Evolutionary conservation across 805 yeast genomes (phyloP).

Genomic region (Yarrowia osloensis): DNA sequence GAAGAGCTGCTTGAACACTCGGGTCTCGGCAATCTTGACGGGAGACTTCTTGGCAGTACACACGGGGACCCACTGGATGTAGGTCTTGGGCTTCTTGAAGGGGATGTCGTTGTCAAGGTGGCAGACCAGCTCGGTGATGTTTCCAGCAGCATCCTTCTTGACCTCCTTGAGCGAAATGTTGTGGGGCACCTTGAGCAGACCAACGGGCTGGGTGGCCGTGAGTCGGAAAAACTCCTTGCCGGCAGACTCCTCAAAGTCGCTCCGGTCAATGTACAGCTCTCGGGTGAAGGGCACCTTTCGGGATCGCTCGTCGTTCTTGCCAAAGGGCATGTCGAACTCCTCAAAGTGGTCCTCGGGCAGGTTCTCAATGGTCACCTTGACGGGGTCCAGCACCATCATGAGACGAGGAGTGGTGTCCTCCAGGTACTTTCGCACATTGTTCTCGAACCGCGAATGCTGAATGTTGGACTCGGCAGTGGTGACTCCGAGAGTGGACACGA

Average conservation of each 20-base stretch:
- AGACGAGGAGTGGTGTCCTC: constrained; percentile 92
- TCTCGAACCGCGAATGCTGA: constrained; percentile 86
- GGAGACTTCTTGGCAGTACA: constrained; percentile 63
- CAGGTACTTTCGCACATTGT: constrained; percentile 80
- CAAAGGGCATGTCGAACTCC: constrained; percentile 77
- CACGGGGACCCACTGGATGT: constrained; percentile 93
- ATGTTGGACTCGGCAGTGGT: constrained; percentile 91
- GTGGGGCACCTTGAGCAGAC: constrained; percentile 86
- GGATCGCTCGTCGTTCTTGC: constrained; percentile 72
- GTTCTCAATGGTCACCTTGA: constrained; percentile 80
- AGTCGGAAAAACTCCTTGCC: constrained; percentile 82
- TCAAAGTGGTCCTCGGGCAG: constrained; percentile 73
- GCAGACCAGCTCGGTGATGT: constrained; percentile 69
- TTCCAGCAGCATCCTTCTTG: constrained; percentile 63
- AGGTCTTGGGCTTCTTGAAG: constrained; percentile 86
- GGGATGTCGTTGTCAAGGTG: constrained; percentile 69
- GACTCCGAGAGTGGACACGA: constrained; percentile 93
- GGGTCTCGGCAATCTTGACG: constrained; percentile 67
- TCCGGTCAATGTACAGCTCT: constrained; percentile 77
- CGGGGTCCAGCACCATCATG: constrained; percentile 88
- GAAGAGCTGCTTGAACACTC: constrained; percentile 86
- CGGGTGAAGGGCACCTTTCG: constrained; percentile 76
- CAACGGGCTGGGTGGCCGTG: constrained; percentile 93
- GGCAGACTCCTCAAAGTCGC: constrained; percentile 72
- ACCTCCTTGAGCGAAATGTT: constrained; percentile 70